Evolutionary conservation across 495 filamentous ascomycete species (phyloP).

Genomic region (Geopyxis carbonaria): DNA sequence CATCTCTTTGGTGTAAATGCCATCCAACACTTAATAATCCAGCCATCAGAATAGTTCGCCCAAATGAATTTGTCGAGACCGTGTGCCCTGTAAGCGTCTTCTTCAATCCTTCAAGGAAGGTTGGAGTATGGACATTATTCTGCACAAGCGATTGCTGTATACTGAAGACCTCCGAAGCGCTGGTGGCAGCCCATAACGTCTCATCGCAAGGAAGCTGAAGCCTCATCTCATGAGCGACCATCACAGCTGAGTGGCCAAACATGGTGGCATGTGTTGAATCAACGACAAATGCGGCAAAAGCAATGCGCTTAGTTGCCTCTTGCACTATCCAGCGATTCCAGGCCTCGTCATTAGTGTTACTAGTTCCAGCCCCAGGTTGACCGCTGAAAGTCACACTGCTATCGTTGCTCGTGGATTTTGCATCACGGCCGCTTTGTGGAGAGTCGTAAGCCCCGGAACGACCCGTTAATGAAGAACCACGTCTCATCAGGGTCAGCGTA

Average conservation of each 20-base stretch:
- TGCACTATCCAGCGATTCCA: slow-evolving; percentile 97
- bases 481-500: slow-evolving; percentile 84
- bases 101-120: slow-evolving; percentile 84
- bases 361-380: slow-evolving; percentile 42
- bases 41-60: slow-evolving; percentile 88
- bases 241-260: slow-evolving; percentile 93
- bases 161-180: slow-evolving; percentile 68
- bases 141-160: slow-evolving; percentile 69
- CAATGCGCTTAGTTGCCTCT: slow-evolving; percentile 75
- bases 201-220: slow-evolving; percentile 89
- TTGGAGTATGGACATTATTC: slow-evolving; percentile 68
- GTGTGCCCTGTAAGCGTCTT: slow-evolving; percentile 71
- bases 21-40: slow-evolving; percentile 85
- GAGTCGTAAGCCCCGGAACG: slow-evolving; percentile 58
- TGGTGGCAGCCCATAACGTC: slow-evolving; percentile 81
- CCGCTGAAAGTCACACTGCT: slow-evolving; percentile 30
- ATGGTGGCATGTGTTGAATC: slow-evolving; percentile 95
- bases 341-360: slow-evolving; percentile 64
- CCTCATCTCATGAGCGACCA: slow-evolving; percentile 93
- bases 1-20: slow-evolving; percentile 95
- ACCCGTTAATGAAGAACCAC: slow-evolving; percentile 76
- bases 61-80: slow-evolving; percentile 87
- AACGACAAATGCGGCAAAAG: slow-evolving; percentile 88
- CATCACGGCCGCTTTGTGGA: slow-evolving; percentile 61
- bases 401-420: slow-evolving; percentile 38